Percentiles rank a stretch among this genome's conserved stretches.
phyloP scores from a whole-genome alignment of 352 stramenopile species.

The Globisporangium lucens region DNA sequence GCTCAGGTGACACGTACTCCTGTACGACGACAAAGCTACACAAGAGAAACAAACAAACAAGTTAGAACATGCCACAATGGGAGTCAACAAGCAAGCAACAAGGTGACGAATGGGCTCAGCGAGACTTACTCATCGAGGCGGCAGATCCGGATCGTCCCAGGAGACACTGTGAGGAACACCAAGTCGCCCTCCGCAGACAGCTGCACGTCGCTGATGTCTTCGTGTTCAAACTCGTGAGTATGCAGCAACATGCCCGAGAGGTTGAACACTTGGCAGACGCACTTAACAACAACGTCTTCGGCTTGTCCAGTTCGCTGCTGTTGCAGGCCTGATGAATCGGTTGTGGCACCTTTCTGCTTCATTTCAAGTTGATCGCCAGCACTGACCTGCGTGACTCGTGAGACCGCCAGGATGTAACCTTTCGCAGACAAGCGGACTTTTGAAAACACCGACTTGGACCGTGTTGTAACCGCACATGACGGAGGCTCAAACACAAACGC shows the following conservation, averaged over 20 bases:
- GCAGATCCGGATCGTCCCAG: conserved; percentile 54
- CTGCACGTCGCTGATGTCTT: conserved; percentile 46
- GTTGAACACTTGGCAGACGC: conserved; percentile 63
- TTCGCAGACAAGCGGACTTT: conserved; percentile 48
- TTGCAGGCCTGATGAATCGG: not conserved
- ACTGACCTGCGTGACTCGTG: conserved; percentile 15
- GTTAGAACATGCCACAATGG: conserved; percentile 1
- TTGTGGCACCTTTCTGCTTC: not conserved
- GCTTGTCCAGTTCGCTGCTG: not conserved
- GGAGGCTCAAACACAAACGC: conserved; percentile 59
- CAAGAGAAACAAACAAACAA: conserved; percentile 5
- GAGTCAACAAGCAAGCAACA: not conserved
- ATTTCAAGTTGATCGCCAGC: not conserved
- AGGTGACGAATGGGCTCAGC: not conserved
- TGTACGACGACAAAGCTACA: conserved; percentile 67
- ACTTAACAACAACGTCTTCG: conserved; percentile 16
- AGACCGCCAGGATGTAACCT: conserved; percentile 60
- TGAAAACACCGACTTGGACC: conserved; percentile 28
- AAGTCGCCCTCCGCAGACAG: conserved; percentile 71
- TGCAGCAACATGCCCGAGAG: conserved; percentile 57
- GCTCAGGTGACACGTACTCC: conserved; percentile 45
- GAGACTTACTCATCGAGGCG: conserved; percentile 76
- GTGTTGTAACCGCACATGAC: conserved; percentile 1
- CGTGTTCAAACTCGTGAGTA: conserved; percentile 37
- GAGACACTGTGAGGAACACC: conserved; percentile 58